phyloP scores from a whole-genome alignment of 192 early-diverging fungal genomes.

The Chytriomyces sp. region DNA sequence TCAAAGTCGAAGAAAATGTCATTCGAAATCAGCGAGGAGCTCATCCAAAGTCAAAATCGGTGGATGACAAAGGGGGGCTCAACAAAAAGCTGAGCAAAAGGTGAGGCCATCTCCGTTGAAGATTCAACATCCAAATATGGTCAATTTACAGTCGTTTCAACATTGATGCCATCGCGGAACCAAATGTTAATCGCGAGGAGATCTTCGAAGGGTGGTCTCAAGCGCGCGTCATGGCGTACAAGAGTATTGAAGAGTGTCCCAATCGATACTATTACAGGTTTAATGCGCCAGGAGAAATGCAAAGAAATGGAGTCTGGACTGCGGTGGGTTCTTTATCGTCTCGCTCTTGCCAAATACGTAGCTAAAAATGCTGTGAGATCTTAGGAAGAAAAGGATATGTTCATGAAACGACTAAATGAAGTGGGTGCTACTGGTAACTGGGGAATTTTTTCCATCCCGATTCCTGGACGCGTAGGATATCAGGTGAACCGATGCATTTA shows the following conservation, averaged over 20 bases:
- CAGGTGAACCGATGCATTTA: conserved; percentile 59
- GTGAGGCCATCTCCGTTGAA: no score
- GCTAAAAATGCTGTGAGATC: not conserved
- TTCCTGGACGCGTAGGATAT: conserved; percentile 95
- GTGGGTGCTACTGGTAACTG: conserved; percentile 95
- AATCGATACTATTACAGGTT: conserved; percentile 98
- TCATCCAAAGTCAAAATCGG: no score
- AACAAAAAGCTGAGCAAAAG: no score
- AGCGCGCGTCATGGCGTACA: conserved; percentile 90
- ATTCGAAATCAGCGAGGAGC: no score
- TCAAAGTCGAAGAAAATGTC: no score
- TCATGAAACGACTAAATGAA: conserved; percentile 81
- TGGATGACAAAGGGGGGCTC: no score
- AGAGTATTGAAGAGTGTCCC: conserved; percentile 91
- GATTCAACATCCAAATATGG: no score
- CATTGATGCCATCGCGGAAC: conserved; percentile 26
- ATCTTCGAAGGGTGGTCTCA: conserved; percentile 96
- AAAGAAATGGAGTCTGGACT: conserved; percentile 90
- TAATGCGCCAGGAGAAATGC: conserved; percentile 94
- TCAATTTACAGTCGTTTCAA: not conserved
- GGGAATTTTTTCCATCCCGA: conserved; percentile 94
- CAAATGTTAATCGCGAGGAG: conserved; percentile 72
- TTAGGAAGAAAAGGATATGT: conserved; percentile 84
- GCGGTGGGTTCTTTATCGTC: conserved; percentile 40
- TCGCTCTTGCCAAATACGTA: not conserved